Percentiles rank a stretch among this genome's conserved stretches.
phyloP scores from a whole-genome alignment of 345 rosid species.

The Pistacia atlantica region DNA sequence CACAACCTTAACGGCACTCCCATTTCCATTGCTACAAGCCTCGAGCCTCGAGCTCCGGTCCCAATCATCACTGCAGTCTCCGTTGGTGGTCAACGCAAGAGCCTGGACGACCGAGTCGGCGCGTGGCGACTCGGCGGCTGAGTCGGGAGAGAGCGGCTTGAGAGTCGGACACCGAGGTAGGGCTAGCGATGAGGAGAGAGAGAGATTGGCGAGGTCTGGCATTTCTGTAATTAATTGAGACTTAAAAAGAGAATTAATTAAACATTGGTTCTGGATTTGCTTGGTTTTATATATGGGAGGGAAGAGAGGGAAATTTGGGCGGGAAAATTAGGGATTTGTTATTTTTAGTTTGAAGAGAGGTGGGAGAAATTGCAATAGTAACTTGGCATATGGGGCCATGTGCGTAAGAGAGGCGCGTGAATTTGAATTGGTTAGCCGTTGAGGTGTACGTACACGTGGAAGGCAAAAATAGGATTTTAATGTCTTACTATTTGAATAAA shows the following conservation, averaged over 20 bases:
- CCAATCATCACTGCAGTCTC: neutral
- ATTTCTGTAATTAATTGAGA: conserved; percentile 26
- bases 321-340: conserved; percentile 32
- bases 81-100: conserved; percentile 17
- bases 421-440: conserved; percentile 1
- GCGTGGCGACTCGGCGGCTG: conserved; percentile 17
- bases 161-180: conserved; percentile 42
- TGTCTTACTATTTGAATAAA: too few relatives aligned
- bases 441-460: neutral
- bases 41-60: neutral
- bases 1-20: conserved; percentile 25
- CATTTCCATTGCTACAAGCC: neutral
- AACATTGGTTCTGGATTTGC: neutral
- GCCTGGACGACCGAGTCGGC: conserved; percentile 25
- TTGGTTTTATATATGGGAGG: neutral
- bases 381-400: neutral
- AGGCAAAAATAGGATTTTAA: neutral
- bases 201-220: conserved; percentile 62
- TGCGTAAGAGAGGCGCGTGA: neutral
- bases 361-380: neutral
- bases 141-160: conserved; percentile 19
- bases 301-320: conserved; percentile 25
- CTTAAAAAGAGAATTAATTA: neutral
- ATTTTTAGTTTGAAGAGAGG: neutral
- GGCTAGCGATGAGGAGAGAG: conserved; percentile 40